A percentile compares a stretch with the other conserved stretches of the same genome.
These are phyloP conservation scores for Tubosaeta sp. DNA, from an alignment of 768 basidiomycete species.

Conservation along the genomic window DNA sequence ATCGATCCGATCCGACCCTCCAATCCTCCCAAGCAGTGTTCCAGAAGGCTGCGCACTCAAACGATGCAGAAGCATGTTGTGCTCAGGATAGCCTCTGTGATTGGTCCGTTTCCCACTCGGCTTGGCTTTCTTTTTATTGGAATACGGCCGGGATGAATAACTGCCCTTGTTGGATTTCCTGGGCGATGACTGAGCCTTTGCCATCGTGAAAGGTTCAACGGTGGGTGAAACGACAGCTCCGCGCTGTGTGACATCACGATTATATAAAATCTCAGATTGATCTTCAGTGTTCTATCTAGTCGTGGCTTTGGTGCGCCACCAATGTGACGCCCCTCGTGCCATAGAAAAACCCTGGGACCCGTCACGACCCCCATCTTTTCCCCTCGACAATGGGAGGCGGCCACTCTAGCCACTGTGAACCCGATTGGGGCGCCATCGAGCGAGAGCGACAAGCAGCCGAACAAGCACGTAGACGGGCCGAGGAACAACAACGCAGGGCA, in stretches of 20 bases:
- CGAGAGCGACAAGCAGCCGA: slow-evolving; percentile 16
- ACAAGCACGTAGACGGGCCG: slow-evolving; percentile 17
- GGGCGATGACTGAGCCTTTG: neutral
- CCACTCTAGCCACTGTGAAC: slow-evolving; percentile 23
- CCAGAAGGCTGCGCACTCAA: slow-evolving; percentile 10
- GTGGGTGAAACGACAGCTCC: neutral
- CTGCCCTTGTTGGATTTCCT: slow-evolving; percentile 2
- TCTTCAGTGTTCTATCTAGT: too few relatives aligned
- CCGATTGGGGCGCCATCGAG: slow-evolving; percentile 22
- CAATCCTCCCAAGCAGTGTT: slow-evolving; percentile 21
- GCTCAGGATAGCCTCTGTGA: slow-evolving; percentile 1
- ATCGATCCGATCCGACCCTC: slow-evolving; percentile 10
- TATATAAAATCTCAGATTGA: too few relatives aligned
- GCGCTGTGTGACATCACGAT: neutral
- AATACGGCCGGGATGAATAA: neutral
- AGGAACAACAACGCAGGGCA: slow-evolving; percentile 13
- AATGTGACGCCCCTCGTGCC: neutral
- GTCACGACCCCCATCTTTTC: neutral
- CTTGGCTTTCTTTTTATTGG: slow-evolving; percentile 4
- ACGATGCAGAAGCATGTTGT: slow-evolving; percentile 10
- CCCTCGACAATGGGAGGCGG: slow-evolving; percentile 21
- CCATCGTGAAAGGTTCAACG: neutral
- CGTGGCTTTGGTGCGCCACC: too few relatives aligned
- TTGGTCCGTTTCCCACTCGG: slow-evolving; percentile 2
- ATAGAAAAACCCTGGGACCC: neutral